These are phyloP conservation scores for Akanthomyces lecanii DNA, from an alignment of 2,329 filamentous ascomycete genomes.

Conservation along the genomic window DNA sequence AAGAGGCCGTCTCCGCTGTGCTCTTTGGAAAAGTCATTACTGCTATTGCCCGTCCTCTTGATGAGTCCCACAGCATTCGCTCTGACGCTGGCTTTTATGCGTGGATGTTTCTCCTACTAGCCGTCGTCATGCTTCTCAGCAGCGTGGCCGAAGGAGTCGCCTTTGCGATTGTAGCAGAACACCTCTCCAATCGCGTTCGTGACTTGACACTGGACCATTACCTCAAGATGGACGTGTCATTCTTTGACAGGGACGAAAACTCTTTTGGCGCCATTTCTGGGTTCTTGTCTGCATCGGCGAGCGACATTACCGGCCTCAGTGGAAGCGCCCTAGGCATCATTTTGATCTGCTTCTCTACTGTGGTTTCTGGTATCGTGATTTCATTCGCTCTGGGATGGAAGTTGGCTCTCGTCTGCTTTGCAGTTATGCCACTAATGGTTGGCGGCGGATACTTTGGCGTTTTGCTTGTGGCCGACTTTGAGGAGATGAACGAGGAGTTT, in stretches of 20 bases:
- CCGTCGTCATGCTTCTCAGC: not conserved
- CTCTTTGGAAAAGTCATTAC: not conserved
- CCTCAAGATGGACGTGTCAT: not conserved
- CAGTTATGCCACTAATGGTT: not conserved
- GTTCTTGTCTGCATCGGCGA: not conserved
- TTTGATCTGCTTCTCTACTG: not conserved
- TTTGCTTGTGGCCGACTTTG: not conserved
- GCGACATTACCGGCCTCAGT: not conserved
- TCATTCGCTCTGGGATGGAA: not conserved
- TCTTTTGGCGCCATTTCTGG: not conserved
- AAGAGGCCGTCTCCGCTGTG: not conserved
- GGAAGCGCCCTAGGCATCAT: not conserved
- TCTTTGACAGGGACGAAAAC: not conserved
- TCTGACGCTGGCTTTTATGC: not conserved
- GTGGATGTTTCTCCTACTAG: not conserved
- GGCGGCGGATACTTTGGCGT: not conserved
- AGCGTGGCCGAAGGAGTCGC: not conserved
- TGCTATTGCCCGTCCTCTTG: not conserved
- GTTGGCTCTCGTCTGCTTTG: not conserved
- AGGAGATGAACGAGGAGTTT: conserved; percentile 18
- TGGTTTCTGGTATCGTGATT: not conserved
- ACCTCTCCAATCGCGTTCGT: not conserved
- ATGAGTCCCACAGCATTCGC: not conserved
- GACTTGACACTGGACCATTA: not conserved
- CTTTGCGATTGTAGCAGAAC: not conserved